Evolutionary conservation across 208 protist species (phyloP).

Genomic region (Acanthamoeba rhysodes): DNA sequence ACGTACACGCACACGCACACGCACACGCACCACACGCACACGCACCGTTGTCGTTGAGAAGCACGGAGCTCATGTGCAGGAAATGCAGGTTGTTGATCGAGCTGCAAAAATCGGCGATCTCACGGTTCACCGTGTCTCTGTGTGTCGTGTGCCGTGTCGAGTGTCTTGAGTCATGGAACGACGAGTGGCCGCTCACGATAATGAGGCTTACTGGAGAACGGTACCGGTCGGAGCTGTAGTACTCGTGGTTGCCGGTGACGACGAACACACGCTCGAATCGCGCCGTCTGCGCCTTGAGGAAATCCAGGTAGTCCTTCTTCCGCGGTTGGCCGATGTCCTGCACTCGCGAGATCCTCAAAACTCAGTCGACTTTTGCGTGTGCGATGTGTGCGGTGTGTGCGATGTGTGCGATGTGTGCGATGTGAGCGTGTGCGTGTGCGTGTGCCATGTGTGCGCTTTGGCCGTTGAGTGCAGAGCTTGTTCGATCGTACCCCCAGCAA

Average conservation of each 20-base stretch:
- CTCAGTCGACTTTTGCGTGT: too few species aligned
- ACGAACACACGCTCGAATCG: conserved; percentile 58
- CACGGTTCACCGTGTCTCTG: neutral
- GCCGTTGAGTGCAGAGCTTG: too few species aligned
- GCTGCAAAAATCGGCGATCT: conserved; percentile 41
- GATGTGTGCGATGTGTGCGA: neutral
- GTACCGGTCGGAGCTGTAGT: conserved; percentile 44
- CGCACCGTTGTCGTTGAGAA: neutral
- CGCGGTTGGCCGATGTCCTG: conserved; percentile 60
- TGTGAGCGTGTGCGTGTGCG: too few species aligned
- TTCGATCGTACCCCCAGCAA: neutral
- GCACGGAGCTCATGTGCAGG: conserved; percentile 11
- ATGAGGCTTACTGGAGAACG: neutral
- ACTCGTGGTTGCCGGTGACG: conserved; percentile 62
- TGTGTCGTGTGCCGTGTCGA: neutral
- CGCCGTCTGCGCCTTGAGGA: neutral
- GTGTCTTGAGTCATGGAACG: neutral
- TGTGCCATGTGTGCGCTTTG: too few species aligned
- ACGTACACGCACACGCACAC: neutral
- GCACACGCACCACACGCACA: neutral
- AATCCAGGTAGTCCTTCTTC: conserved; percentile 27
- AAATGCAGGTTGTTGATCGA: conserved; percentile 20
- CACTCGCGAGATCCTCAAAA: neutral
- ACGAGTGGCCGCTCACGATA: too few species aligned
- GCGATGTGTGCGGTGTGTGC: neutral